Evolutionary conservation across 768 basidiomycete genomes (phyloP).

Genomic region (Tricholoma sp.): DNA sequence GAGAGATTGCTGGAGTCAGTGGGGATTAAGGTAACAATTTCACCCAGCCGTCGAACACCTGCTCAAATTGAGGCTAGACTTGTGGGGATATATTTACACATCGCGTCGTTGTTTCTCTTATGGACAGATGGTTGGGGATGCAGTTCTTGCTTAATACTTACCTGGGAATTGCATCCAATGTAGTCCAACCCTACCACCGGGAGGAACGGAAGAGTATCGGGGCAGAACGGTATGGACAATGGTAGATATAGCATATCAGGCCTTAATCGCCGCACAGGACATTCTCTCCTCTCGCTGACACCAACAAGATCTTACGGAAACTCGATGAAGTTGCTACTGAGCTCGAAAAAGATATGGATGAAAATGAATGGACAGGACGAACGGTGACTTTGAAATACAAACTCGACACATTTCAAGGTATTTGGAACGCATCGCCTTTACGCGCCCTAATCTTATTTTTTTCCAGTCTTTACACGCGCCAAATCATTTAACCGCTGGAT

Average conservation of each 20-base stretch:
- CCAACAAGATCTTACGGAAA: conserved; percentile 64
- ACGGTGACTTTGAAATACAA: conserved; percentile 94
- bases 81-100: conserved; percentile 86
- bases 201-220: conserved; percentile 92
- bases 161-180: conserved; percentile 83
- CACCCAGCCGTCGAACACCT: not conserved
- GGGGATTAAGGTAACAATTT: conserved; percentile 61
- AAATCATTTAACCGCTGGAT: conserved; percentile 76
- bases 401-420: conserved; percentile 83
- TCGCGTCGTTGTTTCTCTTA: conserved; percentile 66
- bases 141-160: conserved; percentile 70
- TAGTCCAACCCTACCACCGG: conserved; percentile 67
- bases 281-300: conserved; percentile 63
- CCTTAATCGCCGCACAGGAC: conserved; percentile 44
- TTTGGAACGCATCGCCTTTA: conserved; percentile 1
- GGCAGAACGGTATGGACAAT: conserved; percentile 60
- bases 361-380: conserved; percentile 79
- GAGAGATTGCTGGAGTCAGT: conserved; percentile 85
- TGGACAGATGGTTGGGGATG: conserved; percentile 87
- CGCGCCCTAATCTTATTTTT: not conserved
- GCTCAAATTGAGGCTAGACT: conserved; percentile 39
- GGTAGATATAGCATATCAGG: not conserved
- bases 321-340: conserved; percentile 78
- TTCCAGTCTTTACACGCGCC: conserved; percentile 72
- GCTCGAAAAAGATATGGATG: conserved; percentile 74